Evolutionary conservation across 495 filamentous ascomycete genomes (phyloP).

Genomic region (Recurvomyces mirabilis): DNA sequence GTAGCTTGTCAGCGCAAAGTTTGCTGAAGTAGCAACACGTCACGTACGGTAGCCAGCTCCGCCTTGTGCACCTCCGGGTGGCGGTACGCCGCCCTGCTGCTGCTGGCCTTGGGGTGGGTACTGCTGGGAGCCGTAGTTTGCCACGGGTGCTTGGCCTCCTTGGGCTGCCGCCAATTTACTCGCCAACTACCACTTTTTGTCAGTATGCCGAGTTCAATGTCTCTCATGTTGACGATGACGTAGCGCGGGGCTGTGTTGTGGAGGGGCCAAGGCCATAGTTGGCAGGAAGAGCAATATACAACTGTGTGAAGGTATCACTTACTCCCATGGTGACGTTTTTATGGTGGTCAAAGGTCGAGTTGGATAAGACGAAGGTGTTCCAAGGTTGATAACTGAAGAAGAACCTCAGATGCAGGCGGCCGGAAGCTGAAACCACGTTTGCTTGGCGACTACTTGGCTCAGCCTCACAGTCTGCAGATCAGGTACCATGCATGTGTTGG

Average conservation of each 20-base stretch:
- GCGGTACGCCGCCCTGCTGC: conserved; percentile 9
- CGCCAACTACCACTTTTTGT: conserved; percentile 18
- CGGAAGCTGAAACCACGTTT: too few relatives aligned
- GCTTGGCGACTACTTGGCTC: too few relatives aligned
- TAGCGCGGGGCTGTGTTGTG: not conserved
- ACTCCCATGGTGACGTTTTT: not conserved
- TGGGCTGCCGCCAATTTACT: conserved; percentile 23
- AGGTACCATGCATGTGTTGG: too few relatives aligned
- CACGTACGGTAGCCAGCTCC: conserved; percentile 16
- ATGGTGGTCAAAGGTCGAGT: not conserved
- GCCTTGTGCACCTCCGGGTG: conserved; percentile 3
- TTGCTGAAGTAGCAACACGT: not conserved
- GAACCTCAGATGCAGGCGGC: too few relatives aligned
- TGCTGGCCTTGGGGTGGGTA: conserved; percentile 4
- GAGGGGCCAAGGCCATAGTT: not conserved
- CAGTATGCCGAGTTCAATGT: conserved; percentile 6
- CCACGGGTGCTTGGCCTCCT: conserved; percentile 9
- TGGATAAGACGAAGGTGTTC: not conserved
- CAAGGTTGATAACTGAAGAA: too few relatives aligned
- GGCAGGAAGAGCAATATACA: not conserved
- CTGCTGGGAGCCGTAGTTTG: conserved; percentile 6
- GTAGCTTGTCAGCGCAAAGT: not conserved
- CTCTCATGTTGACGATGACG: not conserved
- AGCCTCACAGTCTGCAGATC: too few relatives aligned
- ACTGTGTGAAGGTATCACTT: not conserved